A percentile compares a stretch with the other conserved stretches of the same genome.
phyloP scores from a whole-genome alignment of 2,329 filamentous ascomycete species.

The Pyrenophora teres region DNA sequence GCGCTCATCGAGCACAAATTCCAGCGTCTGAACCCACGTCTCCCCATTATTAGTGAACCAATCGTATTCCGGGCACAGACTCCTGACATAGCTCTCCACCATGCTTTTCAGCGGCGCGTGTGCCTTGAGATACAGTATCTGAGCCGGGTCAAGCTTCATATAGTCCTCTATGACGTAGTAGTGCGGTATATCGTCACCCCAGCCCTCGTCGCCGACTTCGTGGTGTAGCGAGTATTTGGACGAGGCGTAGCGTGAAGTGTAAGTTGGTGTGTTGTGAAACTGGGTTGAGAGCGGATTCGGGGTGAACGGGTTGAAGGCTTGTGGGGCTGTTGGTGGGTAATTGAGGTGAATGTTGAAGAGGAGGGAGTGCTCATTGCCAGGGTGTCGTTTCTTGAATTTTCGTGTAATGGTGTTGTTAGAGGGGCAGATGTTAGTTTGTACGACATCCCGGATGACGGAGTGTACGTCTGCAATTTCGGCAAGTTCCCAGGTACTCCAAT shows the following conservation, averaged over 20 bases:
- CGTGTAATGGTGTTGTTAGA: slow-evolving; percentile 64
- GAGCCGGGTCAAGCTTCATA: slow-evolving; percentile 65
- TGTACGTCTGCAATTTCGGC: slow-evolving; percentile 65
- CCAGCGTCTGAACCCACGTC: slow-evolving; percentile 64
- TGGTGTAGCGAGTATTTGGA: slow-evolving; percentile 57
- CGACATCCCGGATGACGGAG: slow-evolving; percentile 59
- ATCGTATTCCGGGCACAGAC: slow-evolving; percentile 51
- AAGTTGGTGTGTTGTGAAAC: slow-evolving; percentile 43
- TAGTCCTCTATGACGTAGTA: slow-evolving; percentile 69
- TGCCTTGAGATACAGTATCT: slow-evolving; percentile 63
- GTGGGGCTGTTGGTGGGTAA: slow-evolving; percentile 47
- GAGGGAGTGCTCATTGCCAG: slow-evolving; percentile 55
- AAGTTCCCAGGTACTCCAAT: slow-evolving; percentile 61
- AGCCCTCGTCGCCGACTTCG: slow-evolving; percentile 63
- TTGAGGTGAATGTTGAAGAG: slow-evolving; percentile 60
- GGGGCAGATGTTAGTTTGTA: slow-evolving; percentile 64
- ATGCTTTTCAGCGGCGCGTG: slow-evolving; percentile 61
- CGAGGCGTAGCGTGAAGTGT: slow-evolving; percentile 48
- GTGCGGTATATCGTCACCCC: slow-evolving; percentile 67
- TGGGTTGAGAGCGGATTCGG: slow-evolving; percentile 39
- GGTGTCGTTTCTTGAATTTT: slow-evolving; percentile 62
- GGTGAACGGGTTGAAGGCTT: slow-evolving; percentile 41
- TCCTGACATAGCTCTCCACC: slow-evolving; percentile 59
- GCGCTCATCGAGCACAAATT: slow-evolving; percentile 60
- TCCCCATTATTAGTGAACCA: slow-evolving; percentile 69